These are phyloP conservation scores for Rosa chinensis DNA, from an alignment of 306 rosid genomes.

Conservation along the genomic window DNA sequence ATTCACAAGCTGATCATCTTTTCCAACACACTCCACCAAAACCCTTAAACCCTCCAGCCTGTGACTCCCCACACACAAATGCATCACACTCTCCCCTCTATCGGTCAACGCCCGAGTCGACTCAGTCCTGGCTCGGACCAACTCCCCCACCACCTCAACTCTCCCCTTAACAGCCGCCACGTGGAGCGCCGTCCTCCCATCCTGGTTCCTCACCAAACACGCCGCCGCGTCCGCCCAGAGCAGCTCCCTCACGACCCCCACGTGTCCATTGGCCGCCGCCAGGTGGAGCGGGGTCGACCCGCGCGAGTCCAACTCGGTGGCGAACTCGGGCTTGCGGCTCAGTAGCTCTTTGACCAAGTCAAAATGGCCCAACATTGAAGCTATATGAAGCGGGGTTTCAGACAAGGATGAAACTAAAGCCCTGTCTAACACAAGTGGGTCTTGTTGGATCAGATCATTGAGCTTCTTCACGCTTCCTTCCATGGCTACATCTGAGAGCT, in stretches of 20 bases:
- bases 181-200: conserved; percentile 36
- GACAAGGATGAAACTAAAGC: conserved; percentile 11
- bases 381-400: conserved; percentile 35
- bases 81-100: conserved; percentile 31
- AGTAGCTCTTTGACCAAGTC: conserved; percentile 21
- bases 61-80: conserved; percentile 31
- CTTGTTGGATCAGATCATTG: conserved; percentile 27
- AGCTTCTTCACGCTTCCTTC: conserved; percentile 12
- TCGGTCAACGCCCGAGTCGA: conserved; percentile 25
- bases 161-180: conserved; percentile 38
- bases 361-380: conserved; percentile 25
- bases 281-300: conserved; percentile 36
- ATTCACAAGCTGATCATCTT: conserved; percentile 13
- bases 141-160: conserved; percentile 23
- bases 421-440: conserved; percentile 25
- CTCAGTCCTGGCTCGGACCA: conserved; percentile 10
- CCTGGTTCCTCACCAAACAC: conserved; percentile 25
- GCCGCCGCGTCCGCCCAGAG: conserved; percentile 13
- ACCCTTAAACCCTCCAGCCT: conserved; percentile 31
- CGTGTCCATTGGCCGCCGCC: conserved; percentile 29
- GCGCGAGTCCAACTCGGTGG: conserved; percentile 22
- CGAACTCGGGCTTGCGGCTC: conserved; percentile 26
- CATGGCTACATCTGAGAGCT: conserved; percentile 18
- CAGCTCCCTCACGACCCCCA: conserved; percentile 16
- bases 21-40: conserved; percentile 18